Conservation (phyloP, 176 grass and related monocot genomes). For the Cenchrus fungigraminus region DNA sequence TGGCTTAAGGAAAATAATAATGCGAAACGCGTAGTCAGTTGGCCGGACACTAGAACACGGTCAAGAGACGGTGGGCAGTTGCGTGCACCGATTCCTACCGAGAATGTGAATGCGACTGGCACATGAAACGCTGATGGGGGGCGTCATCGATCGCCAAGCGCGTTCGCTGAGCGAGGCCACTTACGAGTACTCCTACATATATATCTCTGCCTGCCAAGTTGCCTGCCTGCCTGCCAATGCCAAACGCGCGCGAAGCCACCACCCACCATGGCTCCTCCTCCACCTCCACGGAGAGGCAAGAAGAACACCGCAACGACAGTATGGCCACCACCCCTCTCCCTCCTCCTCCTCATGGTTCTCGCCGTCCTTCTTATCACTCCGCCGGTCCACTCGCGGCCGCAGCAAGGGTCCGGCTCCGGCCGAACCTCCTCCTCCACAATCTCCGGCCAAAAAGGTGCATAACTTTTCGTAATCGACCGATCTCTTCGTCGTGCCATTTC, state of each 20-base stretch:
- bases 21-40: neutral
- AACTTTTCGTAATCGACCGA: too few species aligned
- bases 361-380: neutral
- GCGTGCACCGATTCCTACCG: neutral
- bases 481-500: neutral
- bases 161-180: neutral
- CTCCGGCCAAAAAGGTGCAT: neutral
- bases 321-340: neutral
- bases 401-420: too few species aligned
- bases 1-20: neutral
- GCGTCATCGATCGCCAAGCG: neutral
- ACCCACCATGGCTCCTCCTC: neutral
- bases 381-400: neutral
- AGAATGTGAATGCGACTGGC: neutral
- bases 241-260: constrained; percentile 7
- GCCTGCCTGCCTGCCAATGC: neutral
- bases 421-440: too few species aligned
- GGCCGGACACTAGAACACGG: neutral
- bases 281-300: neutral
- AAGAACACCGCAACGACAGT: neutral
- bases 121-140: neutral
- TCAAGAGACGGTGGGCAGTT: constrained; percentile 5
- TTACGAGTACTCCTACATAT: too few species aligned
- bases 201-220: neutral
- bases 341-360: neutral